phyloP scores from a whole-genome alignment of 1,284 basidiomycete genomes.

The Cutaneotrichosporon cyanovorans region DNA sequence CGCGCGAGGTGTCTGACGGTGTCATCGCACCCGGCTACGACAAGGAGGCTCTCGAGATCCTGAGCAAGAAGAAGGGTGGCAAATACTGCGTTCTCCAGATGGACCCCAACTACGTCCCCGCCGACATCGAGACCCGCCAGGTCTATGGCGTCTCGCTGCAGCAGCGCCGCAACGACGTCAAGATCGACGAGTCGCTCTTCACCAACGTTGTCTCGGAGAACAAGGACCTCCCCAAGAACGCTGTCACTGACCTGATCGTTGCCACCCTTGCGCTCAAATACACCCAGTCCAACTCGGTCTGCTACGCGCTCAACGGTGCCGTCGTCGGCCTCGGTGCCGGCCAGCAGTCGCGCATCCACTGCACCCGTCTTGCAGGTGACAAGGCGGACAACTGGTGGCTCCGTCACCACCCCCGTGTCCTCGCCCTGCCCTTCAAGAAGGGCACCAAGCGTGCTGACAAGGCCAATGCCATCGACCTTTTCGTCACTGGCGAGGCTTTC shows the following conservation, averaged over 20 bases:
- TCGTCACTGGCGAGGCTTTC: constrained; percentile 81
- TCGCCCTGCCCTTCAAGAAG: constrained; percentile 70
- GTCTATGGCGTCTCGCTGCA: constrained; percentile 90
- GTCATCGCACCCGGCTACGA: constrained; percentile 94
- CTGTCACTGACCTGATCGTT: constrained; percentile 78
- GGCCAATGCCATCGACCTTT: constrained; percentile 95
- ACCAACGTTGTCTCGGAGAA: constrained; percentile 80
- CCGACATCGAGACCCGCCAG: constrained; percentile 80
- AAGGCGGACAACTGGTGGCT: constrained; percentile 99
- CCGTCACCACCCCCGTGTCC: constrained; percentile 85
- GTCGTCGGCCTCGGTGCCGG: constrained; percentile 95
- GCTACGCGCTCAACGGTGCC: constrained; percentile 87
- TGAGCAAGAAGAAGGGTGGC: constrained; percentile 94
- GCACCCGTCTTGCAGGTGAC: constrained; percentile 90
- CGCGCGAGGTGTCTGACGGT: constrained; percentile 94
- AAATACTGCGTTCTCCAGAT: constrained; percentile 98
- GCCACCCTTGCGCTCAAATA: constrained; percentile 97
- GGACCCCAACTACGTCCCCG: constrained; percentile 69
- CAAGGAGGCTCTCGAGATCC: constrained; percentile 77
- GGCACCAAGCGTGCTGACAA: constrained; percentile 93
- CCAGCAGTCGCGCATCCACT: constrained; percentile 98
- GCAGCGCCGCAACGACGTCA: constrained; percentile 85
- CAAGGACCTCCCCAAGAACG: constrained; percentile 67
- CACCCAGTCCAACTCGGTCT: constrained; percentile 98
- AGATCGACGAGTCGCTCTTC: constrained; percentile 77